These are phyloP conservation scores for Raphanus hybrid DNA, from an alignment of 441 rosid species.

Conservation along the genomic window DNA sequence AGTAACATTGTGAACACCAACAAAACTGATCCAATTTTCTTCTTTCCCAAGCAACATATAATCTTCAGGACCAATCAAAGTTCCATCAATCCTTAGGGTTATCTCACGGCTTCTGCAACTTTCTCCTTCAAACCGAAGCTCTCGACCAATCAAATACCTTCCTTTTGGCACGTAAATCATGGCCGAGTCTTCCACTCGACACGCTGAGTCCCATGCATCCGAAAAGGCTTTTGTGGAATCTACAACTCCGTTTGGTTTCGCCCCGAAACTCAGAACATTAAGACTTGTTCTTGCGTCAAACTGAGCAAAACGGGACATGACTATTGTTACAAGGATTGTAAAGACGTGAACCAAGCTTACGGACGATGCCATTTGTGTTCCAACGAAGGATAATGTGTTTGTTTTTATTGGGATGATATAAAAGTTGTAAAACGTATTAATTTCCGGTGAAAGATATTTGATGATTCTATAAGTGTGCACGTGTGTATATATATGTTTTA, in stretches of 20 bases:
- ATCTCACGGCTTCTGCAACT: constrained; percentile 35
- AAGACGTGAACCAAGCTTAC: constrained; percentile 18
- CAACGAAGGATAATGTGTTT: not conserved
- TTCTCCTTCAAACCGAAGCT: constrained; percentile 36
- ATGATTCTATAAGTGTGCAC: constrained; percentile 16
- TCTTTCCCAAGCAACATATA: constrained; percentile 33
- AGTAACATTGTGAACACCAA: constrained; percentile 36
- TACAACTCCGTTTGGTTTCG: constrained; percentile 37
- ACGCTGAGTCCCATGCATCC: constrained; percentile 41
- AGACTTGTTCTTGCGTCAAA: constrained; percentile 36
- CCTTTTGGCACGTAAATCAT: constrained; percentile 42
- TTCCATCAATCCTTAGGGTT: constrained; percentile 43
- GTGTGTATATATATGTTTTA: constrained; percentile 23
- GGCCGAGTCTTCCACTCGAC: constrained; percentile 26
- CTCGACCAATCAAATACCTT: constrained; percentile 38
- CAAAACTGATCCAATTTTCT: constrained; percentile 39
- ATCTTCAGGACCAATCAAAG: constrained; percentile 42
- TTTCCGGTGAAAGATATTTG: constrained; percentile 4
- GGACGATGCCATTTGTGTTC: constrained; percentile 29
- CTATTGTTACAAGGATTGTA: constrained; percentile 7
- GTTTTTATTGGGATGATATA: constrained; percentile 2
- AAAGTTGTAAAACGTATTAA: constrained; percentile 10
- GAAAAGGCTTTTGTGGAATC: constrained; percentile 39
- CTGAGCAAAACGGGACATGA: constrained; percentile 15
- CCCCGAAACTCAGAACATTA: constrained; percentile 43